phyloP scores from a whole-genome alignment of 2,329 filamentous ascomycete species.

The Colletotrichum sp. region DNA sequence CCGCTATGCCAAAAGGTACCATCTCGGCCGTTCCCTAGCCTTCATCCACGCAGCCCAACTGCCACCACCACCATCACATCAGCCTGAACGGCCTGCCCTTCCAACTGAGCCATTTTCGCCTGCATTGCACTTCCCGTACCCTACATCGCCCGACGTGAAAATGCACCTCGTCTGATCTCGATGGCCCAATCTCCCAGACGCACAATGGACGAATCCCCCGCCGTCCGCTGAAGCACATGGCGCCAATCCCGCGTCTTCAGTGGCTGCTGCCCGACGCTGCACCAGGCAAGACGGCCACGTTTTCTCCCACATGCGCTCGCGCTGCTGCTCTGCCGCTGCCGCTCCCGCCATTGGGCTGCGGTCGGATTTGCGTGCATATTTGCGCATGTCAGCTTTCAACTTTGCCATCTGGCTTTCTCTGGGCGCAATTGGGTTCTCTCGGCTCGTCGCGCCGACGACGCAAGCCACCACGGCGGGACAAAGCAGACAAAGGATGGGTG shows the following conservation, averaged over 20 bases:
- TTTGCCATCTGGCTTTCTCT: background rate
- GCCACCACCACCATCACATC: background rate
- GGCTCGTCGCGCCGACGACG: conserved; percentile 4
- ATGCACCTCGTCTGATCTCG: background rate
- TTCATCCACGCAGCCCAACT: background rate
- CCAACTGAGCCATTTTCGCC: conserved; percentile 12
- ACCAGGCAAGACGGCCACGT: background rate
- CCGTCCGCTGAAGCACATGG: conserved; percentile 8
- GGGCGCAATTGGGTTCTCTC: background rate
- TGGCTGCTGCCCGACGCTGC: background rate
- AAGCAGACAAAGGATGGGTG: background rate
- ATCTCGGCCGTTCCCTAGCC: background rate
- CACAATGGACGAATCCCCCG: background rate
- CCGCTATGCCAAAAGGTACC: background rate
- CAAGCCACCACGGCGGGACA: background rate
- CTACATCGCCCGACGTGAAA: background rate
- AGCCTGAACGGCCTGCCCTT: conserved; percentile 1
- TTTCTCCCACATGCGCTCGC: background rate
- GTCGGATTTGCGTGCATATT: background rate
- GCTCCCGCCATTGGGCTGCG: background rate
- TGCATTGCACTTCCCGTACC: background rate
- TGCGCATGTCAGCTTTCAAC: background rate
- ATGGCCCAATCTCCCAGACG: background rate
- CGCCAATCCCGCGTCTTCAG: conserved; percentile 13
- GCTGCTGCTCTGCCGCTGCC: background rate